Evolutionary conservation across 441 rosid species (phyloP).

Genomic region (Euphorbia celastroides): DNA sequence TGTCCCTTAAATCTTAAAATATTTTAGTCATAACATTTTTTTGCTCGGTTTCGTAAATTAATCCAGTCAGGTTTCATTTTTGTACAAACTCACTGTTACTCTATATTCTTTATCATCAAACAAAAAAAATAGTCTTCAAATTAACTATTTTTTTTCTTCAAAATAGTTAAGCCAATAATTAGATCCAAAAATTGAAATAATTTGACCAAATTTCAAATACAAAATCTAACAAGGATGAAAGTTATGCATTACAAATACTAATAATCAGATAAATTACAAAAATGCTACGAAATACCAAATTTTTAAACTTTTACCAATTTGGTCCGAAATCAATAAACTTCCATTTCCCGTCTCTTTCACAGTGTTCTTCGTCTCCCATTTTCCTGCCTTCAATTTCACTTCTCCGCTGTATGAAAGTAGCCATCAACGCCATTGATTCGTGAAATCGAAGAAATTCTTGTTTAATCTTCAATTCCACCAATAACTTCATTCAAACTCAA

Average conservation of each 20-base stretch:
- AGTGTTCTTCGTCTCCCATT: conserved; percentile 14
- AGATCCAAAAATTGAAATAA: no score
- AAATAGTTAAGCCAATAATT: no score
- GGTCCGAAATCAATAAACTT: conserved; percentile 19
- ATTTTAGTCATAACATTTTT: no score
- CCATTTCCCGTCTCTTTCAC: no score
- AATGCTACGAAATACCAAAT: background rate
- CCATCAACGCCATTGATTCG: conserved; percentile 19
- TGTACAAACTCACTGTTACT: no score
- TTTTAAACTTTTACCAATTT: background rate
- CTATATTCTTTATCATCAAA: no score
- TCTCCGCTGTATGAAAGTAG: background rate
- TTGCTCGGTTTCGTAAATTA: no score
- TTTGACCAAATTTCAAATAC: background rate
- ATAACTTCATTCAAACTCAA: conserved; percentile 17
- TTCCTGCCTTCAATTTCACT: background rate
- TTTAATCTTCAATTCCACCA: conserved; percentile 13
- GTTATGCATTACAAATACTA: background rate
- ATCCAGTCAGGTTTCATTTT: no score
- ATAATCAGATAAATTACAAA: background rate
- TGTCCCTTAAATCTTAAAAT: no score
- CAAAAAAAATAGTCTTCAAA: no score
- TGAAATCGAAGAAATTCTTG: conserved; percentile 37
- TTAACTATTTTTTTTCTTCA: no score
- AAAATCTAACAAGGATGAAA: no score